Conservation (phyloP, 2,329 filamentous ascomycete species). For the Colletotrichum sp. region DNA sequence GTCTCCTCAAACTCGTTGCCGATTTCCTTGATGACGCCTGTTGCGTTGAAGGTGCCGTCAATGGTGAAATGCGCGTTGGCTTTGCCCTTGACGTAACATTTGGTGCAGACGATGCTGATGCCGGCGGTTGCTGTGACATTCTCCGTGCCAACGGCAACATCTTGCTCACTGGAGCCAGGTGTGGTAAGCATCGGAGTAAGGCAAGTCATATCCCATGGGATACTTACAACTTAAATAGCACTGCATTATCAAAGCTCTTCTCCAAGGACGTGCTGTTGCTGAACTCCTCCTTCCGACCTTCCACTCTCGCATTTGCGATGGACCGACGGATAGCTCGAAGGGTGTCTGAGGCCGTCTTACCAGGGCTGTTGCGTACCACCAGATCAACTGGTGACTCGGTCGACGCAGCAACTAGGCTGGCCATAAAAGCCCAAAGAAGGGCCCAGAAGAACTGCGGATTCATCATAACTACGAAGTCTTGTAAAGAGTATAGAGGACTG, state of each 20-base stretch:
- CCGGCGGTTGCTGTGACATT: constrained; percentile 24
- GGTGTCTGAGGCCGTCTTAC: neutral
- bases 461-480: neutral
- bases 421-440: neutral
- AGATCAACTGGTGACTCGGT: neutral
- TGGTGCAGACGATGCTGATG: constrained; percentile 49
- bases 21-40: constrained; percentile 34
- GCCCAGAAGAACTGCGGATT: neutral
- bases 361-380: neutral
- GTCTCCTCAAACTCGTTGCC: constrained; percentile 33
- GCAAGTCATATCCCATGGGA: rapidly evolving
- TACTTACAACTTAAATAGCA: constrained; percentile 36
- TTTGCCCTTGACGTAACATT: constrained; percentile 54
- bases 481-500: neutral
- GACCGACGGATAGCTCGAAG: neutral
- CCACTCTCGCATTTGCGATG: neutral
- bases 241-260: constrained; percentile 42
- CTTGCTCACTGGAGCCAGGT: neutral
- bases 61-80: constrained; percentile 47
- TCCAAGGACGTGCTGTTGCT: constrained; percentile 37
- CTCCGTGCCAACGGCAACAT: constrained; percentile 10
- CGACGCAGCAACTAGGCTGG: neutral
- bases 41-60: constrained; percentile 43
- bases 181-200: neutral
- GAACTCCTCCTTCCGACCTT: neutral